Percentiles rank a stretch among this genome's conserved stretches.
phyloP scores from a whole-genome alignment of 768 basidiomycete species.

The Mycena maculata region DNA sequence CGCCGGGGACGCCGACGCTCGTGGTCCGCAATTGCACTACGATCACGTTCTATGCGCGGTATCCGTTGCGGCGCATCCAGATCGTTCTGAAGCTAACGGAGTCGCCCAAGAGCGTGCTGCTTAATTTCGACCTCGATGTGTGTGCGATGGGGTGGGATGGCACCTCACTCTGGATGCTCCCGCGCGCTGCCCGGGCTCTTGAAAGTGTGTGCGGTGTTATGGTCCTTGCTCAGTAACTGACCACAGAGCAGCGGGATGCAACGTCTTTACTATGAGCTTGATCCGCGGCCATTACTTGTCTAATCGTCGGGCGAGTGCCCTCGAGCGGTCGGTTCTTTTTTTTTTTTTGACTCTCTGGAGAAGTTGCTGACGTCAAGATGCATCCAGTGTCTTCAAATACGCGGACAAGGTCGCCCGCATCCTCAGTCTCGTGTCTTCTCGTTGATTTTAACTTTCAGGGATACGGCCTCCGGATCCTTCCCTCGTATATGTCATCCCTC shows the following conservation, averaged over 20 bases:
- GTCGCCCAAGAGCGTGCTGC: conserved; percentile 18
- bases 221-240: background rate
- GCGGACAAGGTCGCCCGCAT: conserved; percentile 8
- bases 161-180: conserved; percentile 21
- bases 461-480: conserved; percentile 20
- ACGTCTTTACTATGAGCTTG: conserved; percentile 14
- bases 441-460: background rate
- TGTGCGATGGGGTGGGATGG: conserved; percentile 33
- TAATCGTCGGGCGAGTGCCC: conserved; percentile 4
- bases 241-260: conserved; percentile 11
- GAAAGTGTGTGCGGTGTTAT: conserved; percentile 7
- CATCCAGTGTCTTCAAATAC: conserved; percentile 21
- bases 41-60: conserved; percentile 28
- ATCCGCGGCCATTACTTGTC: conserved; percentile 17
- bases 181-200: conserved; percentile 24
- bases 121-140: conserved; percentile 27
- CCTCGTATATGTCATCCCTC: conserved; percentile 18
- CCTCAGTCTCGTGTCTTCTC: background rate
- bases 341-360: background rate
- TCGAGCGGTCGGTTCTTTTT: background rate
- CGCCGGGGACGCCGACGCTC: conserved; percentile 5
- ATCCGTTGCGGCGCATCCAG: conserved; percentile 23
- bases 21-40: conserved; percentile 20
- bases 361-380: background rate
- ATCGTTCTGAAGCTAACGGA: conserved; percentile 21